These are phyloP conservation scores for Kregervanrija pseudodelftensis DNA, from an alignment of 805 yeast genomes.

Conservation along the genomic window DNA sequence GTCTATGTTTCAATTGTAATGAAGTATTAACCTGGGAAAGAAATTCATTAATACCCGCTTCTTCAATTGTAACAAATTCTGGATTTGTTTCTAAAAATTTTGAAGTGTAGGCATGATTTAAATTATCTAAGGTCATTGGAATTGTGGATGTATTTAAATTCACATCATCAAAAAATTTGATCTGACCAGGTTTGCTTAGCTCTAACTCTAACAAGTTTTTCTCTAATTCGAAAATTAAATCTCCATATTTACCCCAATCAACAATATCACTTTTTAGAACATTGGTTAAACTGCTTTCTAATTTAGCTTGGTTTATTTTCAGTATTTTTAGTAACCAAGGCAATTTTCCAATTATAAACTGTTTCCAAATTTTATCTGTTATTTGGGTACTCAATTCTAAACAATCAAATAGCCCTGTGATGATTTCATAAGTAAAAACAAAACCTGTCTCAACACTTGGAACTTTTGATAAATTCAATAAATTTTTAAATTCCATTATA, in stretches of 20 bases:
- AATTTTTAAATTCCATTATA: conserved; percentile 20
- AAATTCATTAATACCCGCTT: conserved; percentile 46
- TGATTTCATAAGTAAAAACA: conserved; percentile 23
- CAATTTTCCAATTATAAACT: conserved; percentile 21
- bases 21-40: conserved; percentile 38
- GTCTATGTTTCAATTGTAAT: conserved; percentile 35
- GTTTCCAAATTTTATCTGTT: conserved; percentile 20
- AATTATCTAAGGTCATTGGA: conserved; percentile 8
- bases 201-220: conserved; percentile 16
- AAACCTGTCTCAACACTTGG: conserved; percentile 25
- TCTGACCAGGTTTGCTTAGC: conserved; percentile 13
- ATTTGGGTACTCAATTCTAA: conserved; percentile 14
- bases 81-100: conserved; percentile 33
- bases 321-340: conserved; percentile 20
- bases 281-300: conserved; percentile 13
- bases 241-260: conserved; percentile 7
- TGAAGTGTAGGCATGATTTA: conserved; percentile 12
- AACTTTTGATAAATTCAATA: conserved; percentile 23
- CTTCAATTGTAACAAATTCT: conserved; percentile 43
- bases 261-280: conserved; percentile 17
- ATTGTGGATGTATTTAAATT: neutral
- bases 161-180: conserved; percentile 7
- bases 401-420: conserved; percentile 23
- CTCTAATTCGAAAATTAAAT: conserved; percentile 13
- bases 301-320: conserved; percentile 25